Evolutionary conservation across 1,139 yeast genomes (phyloP), one percentile per base, ranked within the genome.

Genomic region (Diutina neorugosa): DNA sequence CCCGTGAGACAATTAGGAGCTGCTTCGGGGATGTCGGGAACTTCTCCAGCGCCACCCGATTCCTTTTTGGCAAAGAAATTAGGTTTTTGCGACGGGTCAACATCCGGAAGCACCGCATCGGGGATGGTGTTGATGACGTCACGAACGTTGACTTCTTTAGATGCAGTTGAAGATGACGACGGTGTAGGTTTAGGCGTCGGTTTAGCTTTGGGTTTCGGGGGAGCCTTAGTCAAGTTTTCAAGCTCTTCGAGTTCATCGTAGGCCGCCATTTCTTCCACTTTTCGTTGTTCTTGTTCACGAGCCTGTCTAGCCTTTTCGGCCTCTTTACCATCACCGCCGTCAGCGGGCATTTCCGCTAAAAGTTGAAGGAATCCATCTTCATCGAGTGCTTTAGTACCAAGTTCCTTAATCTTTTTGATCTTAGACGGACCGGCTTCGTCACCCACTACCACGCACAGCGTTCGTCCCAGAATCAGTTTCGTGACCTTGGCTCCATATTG

Each of bases 361-460:
- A 93, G 72, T 59, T 83, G 80, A 51, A 87, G 69, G 61, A 94
- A 90, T 0, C 98, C 98, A 5, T 80, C 86, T 65, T 93, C 96
- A 62, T 82, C 83, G 55, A 93, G 85, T 25, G 95, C 88, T 65
- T 91, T 91, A 53, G 88, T 80, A 11, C 80, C 78, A 58, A 84
- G 70, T 53, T 81, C 78, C 61, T 80, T 84, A 61, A 94, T 91
- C 62, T 85, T 88, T 60, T 82, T 81, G 52, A 93, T 81, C 66
- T 93, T 93, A 16, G 90, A 82, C 1, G 98, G 98, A 0, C 99
- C 99, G 1, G 98, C 98, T 60, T 91, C 97, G 53, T 80, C 89
- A 6, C 99, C 99, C 27, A 94, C 74, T 2, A 93, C 97, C 6
- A 93, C 96, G 51, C 90, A 75, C 43, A 89, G 81, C 0, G 98